These are phyloP conservation scores for Lunasporangiospora selenospora DNA, from an alignment of 192 early-diverging fungal genomes.

Conservation along the genomic window DNA sequence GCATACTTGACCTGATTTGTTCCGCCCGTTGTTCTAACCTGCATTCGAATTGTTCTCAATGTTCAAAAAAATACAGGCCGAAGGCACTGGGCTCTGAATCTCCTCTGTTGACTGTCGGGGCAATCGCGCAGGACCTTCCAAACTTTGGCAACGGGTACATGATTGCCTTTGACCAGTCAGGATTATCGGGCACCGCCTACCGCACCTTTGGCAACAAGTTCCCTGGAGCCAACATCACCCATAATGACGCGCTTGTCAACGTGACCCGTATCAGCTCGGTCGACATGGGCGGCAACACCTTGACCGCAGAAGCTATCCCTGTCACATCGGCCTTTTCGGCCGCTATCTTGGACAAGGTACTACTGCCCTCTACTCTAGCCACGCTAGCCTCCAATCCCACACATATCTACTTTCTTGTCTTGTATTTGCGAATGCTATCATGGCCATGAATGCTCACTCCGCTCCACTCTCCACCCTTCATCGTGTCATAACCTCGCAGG, in stretches of 20 bases:
- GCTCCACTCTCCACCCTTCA: too few relatives aligned
- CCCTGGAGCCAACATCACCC: constrained; percentile 15
- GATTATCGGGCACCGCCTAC: constrained; percentile 16
- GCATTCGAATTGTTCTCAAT: too few relatives aligned
- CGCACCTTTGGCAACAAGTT: constrained; percentile 14
- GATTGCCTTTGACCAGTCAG: constrained; percentile 27
- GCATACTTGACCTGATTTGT: too few relatives aligned
- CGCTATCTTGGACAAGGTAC: constrained; percentile 41
- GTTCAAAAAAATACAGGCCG: not conserved
- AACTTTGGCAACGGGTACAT: constrained; percentile 27
- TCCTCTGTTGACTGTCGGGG: constrained; percentile 33
- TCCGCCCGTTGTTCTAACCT: too few relatives aligned
- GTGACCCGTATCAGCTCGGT: constrained; percentile 3
- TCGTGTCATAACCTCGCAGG: too few relatives aligned
- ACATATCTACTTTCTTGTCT: too few relatives aligned
- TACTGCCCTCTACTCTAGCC: too few relatives aligned
- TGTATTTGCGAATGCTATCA: too few relatives aligned
- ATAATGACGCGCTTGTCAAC: constrained; percentile 17
- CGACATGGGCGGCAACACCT: constrained; percentile 13
- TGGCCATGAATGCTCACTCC: too few relatives aligned
- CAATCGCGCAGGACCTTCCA: constrained; percentile 20
- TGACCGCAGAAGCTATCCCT: constrained; percentile 21
- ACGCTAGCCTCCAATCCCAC: too few relatives aligned
- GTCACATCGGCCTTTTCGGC: constrained; percentile 26
- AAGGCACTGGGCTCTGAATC: constrained; percentile 39